Base-by-base conservation (phyloP, 371 early-diverging fungal species). In the Modicella reniformis region DNA sequence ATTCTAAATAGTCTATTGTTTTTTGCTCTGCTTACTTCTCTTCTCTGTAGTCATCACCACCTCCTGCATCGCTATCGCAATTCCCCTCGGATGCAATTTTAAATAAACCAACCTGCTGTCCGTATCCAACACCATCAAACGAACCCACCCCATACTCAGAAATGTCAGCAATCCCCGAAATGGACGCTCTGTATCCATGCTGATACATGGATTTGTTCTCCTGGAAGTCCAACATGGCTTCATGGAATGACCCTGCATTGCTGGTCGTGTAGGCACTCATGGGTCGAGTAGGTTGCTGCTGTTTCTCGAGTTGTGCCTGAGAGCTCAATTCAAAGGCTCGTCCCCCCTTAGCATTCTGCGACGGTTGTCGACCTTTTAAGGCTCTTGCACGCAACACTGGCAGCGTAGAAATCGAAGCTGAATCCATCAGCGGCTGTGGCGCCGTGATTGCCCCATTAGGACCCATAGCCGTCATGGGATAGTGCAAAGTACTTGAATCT, bases 201-300 rank as follows among this genome's bases (percentile, higher is more conserved):
- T 63, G 70, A 8, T 60, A 47, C n/a, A 58, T 57, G n/a, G 64
- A 59, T 19, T 64, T 63, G 13, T 53, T 58, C n/a, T 70, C 70
- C 54, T 58, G 59, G 53, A 51, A 58, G 12, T 62, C 69, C 56
- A 56, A 15, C 50, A 50, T 56, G 4, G 44, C 47, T 26, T 70
- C 72, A 19, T 66, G 72, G 25, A 62, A 37, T 19, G 65, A 65
- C 25, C 57, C 58, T 1, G 67, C 54, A 28, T 59, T 58, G 29
- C 71, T 70, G 28, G 55, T 37, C 7, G 63, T 63, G 33, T 73
- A 67, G 3, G 50, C 64, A 21, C 67, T 73, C 73, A 73, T 63
- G 8, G 73, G 73, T 30, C 73, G 56, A 17, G 30, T 13, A 23
- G 49, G 37, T n/a, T 49, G 54, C 15, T 51, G 66, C 28, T 66